phyloP scores from a whole-genome alignment of 1,139 yeast species.

The Meyerozyma smithsonii region DNA sequence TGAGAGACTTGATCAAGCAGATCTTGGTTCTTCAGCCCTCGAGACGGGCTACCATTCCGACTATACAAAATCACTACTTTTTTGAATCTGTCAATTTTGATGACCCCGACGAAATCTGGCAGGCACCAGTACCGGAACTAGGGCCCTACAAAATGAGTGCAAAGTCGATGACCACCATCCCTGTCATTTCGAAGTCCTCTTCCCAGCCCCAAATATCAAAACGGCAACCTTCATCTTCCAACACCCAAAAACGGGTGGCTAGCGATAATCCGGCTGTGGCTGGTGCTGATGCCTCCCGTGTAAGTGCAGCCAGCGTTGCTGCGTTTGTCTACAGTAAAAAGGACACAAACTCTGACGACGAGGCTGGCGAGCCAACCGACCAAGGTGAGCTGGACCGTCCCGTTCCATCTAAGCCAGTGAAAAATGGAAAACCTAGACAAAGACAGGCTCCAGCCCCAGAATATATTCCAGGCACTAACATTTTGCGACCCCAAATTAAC shows the following conservation, averaged over 20 bases:
- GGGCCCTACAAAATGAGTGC: slow-evolving; percentile 62
- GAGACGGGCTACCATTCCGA: slow-evolving; percentile 33
- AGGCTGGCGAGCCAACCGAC: slow-evolving; percentile 7
- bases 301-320: slow-evolving; percentile 42
- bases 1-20: slow-evolving; percentile 40
- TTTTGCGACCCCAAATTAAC: slow-evolving; percentile 48
- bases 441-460: slow-evolving; percentile 19
- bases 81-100: slow-evolving; percentile 65
- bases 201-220: slow-evolving; percentile 13
- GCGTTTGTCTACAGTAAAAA: slow-evolving; percentile 38
- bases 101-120: slow-evolving; percentile 65
- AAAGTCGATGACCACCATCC: slow-evolving; percentile 53
- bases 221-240: slow-evolving; percentile 6
- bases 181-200: slow-evolving; percentile 31
- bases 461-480: slow-evolving; percentile 55
- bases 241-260: slow-evolving; percentile 11
- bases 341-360: slow-evolving; percentile 15
- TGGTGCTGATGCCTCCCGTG: slow-evolving; percentile 7
- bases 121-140: slow-evolving; percentile 63
- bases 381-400: neutral
- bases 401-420: slow-evolving; percentile 3
- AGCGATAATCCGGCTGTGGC: slow-evolving; percentile 12
- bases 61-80: slow-evolving; percentile 57
- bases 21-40: slow-evolving; percentile 43
- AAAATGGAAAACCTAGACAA: slow-evolving; percentile 6